Percentiles rank a stretch among this genome's conserved stretches.
These are phyloP conservation scores for Russula ochroleuca DNA, from an alignment of 768 basidiomycete species.

Conservation along the genomic window DNA sequence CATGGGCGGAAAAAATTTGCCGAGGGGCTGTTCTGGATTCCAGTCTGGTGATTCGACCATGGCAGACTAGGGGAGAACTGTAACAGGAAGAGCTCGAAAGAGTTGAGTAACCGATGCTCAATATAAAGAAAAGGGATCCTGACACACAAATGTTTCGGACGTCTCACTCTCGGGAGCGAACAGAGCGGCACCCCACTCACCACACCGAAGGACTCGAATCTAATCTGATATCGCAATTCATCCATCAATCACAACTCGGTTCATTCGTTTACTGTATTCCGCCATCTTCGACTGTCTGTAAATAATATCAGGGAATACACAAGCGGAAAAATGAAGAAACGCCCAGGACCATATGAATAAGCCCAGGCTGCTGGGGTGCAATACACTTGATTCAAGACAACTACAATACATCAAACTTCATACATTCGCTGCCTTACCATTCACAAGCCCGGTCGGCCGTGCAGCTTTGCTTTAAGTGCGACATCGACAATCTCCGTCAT, in stretches of 20 bases:
- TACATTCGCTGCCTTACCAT: not conserved
- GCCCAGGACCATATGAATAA: no score
- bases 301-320: no score
- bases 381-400: not conserved
- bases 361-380: no score
- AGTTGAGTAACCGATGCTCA: not conserved
- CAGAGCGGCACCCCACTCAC: no score
- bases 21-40: conserved; percentile 12
- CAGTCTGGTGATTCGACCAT: conserved; percentile 24
- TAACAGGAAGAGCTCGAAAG: not conserved
- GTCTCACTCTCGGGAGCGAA: no score
- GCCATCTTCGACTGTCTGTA: no score
- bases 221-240: not conserved
- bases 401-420: not conserved
- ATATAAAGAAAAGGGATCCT: not conserved
- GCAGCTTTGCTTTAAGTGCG: conserved; percentile 33
- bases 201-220: not conserved
- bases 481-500: conserved; percentile 45
- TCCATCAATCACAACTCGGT: no score
- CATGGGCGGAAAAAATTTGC: conserved; percentile 55
- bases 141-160: not conserved
- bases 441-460: conserved; percentile 1
- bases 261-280: no score
- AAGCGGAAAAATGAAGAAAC: no score
- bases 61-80: not conserved